Conservation (phyloP, 495 filamentous ascomycete genomes). For the Eremomyces bilateralis region DNA sequence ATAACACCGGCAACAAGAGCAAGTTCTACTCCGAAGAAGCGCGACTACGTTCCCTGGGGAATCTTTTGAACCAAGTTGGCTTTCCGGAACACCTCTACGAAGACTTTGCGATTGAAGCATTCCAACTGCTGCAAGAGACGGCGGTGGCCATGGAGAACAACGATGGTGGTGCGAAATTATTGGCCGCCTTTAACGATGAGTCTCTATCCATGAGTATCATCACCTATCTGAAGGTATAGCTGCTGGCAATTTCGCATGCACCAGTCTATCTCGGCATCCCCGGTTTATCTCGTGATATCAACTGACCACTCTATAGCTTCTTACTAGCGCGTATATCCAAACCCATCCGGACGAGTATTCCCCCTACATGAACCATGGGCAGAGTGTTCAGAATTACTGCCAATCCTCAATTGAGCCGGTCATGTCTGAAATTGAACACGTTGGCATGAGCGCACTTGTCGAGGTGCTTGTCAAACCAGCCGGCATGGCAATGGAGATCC, state of each 20-base stretch:
- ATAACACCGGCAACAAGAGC: constrained; percentile 38
- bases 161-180: constrained; percentile 37
- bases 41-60: constrained; percentile 49
- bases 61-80: constrained; percentile 48
- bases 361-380: constrained; percentile 40
- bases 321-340: constrained; percentile 79
- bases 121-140: constrained; percentile 38
- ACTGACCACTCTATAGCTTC: constrained; percentile 34
- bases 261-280: too few relatives aligned
- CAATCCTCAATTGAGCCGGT: constrained; percentile 45
- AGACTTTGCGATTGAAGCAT: constrained; percentile 61
- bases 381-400: constrained; percentile 50
- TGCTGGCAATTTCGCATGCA: too few relatives aligned
- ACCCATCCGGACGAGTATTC: constrained; percentile 42
- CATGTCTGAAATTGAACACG: constrained; percentile 69
- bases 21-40: constrained; percentile 44
- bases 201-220: constrained; percentile 50
- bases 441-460: constrained; percentile 54
- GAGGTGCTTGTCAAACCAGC: constrained; percentile 64
- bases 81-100: constrained; percentile 47
- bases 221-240: constrained; percentile 43
- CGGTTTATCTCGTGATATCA: too few relatives aligned
- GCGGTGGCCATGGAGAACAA: constrained; percentile 27
- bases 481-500: constrained; percentile 61
- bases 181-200: constrained; percentile 54